phyloP scores from a whole-genome alignment of 2,329 filamentous ascomycete genomes.

The Aureobasidium mangrovei region DNA sequence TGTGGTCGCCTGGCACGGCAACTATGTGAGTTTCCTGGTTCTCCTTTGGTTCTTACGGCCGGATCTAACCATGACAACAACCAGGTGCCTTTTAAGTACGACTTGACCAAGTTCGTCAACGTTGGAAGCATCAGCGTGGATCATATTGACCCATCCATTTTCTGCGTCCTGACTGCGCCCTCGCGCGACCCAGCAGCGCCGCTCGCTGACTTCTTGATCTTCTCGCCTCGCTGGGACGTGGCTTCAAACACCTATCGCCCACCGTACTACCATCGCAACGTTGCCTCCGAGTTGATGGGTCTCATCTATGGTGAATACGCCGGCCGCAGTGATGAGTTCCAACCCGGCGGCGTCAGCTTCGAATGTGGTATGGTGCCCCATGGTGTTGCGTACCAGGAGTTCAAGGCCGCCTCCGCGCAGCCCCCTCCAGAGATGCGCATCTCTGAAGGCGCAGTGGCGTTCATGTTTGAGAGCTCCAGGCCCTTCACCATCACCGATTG shows the following conservation, averaged over 20 bases:
- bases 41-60: not conserved
- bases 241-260: conserved; percentile 31
- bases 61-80: not conserved
- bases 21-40: conserved; percentile 29
- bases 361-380: conserved; percentile 31
- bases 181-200: conserved; percentile 30
- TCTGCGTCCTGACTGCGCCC: conserved; percentile 30
- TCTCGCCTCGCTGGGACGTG: conserved; percentile 32
- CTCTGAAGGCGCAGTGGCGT: conserved; percentile 35
- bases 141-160: conserved; percentile 32
- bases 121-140: conserved; percentile 32
- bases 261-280: conserved; percentile 33
- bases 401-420: conserved; percentile 41
- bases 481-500: conserved; percentile 15
- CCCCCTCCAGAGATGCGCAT: conserved; percentile 40
- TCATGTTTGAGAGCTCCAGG: conserved; percentile 31
- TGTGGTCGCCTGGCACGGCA: conserved; percentile 34
- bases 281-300: conserved; percentile 31
- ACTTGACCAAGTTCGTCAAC: conserved; percentile 41
- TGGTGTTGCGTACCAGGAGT: conserved; percentile 35
- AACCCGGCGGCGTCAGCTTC: conserved; percentile 29
- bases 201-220: conserved; percentile 31
- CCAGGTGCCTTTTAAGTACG: conserved; percentile 37
- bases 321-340: conserved; percentile 36
- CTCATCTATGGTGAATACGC: conserved; percentile 30